phyloP scores from a whole-genome alignment of 1,139 yeast species.

The Debaryomycetaceae sp. region DNA sequence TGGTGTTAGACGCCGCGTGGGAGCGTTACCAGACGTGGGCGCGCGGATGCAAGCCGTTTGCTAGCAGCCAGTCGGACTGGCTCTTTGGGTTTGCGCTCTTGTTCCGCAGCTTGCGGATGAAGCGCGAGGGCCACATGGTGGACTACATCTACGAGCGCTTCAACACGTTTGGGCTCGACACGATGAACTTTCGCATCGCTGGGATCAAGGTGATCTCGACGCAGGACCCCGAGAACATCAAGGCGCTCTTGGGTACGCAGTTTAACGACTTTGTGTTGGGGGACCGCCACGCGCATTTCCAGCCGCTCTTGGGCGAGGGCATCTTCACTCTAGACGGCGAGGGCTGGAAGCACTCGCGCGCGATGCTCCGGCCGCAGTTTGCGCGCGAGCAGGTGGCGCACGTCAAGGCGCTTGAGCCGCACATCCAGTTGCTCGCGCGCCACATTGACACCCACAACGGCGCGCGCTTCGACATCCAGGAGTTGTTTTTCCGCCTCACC shows the following conservation, averaged over 20 bases:
- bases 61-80: constrained; percentile 13
- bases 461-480: constrained; percentile 42
- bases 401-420: constrained; percentile 45
- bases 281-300: constrained; percentile 37
- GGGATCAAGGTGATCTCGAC: constrained; percentile 22
- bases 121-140: constrained; percentile 21
- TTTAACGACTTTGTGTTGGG: constrained; percentile 53
- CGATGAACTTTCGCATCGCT: constrained; percentile 17
- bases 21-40: not conserved
- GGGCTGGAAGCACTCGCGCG: constrained; percentile 57
- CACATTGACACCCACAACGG: constrained; percentile 29
- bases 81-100: constrained; percentile 22
- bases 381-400: constrained; percentile 53
- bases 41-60: constrained; percentile 18
- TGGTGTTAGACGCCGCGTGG: not conserved
- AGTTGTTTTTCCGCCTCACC: constrained; percentile 46
- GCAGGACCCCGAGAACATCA: constrained; percentile 36
- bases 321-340: constrained; percentile 53
- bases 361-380: constrained; percentile 58
- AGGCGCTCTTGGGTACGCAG: constrained; percentile 39
- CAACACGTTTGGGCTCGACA: constrained; percentile 12
- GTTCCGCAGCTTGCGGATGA: constrained; percentile 13
- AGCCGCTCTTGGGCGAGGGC: constrained; percentile 51
- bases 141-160: constrained; percentile 18
- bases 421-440: constrained; percentile 33